Base-by-base conservation (phyloP, 352 stramenopile species). In the Blastocystis hominis region DNA sequence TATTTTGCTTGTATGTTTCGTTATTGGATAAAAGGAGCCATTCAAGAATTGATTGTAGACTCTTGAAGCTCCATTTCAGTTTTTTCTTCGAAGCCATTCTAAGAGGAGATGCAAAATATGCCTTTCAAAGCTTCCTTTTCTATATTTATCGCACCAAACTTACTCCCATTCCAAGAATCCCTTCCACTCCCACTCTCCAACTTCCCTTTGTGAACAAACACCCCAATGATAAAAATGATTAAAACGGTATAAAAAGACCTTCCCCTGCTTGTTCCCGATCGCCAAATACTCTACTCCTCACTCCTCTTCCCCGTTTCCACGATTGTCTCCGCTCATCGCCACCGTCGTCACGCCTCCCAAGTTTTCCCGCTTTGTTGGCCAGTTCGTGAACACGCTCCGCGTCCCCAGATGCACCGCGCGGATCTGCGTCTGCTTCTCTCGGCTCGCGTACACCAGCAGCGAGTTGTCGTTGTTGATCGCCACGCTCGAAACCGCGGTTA, bases 161-260 rank as follows among this genome's bases (percentile, higher is more conserved):
- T 30, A 30, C 24, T 30, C 24, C 24, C 24, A 30, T 30, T 30
- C 24, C 24, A 30, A 30, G 24, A 30, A 30, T 30, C 24, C 0
- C 24, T 30, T 30, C 24, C 24, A 30, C 24, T 30, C 24, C 24
- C 24, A 30, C 24, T 30, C 24, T 30, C 24, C 59, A 36, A 20
- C 30, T 38, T 13, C 59, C 24, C 7, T n/a, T 68, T n/a, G 17
- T 36, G 7, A 10, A 63, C 44, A 80, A 61, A 80, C 69, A 80
- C 0, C 3, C 30, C 24, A 80, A 64, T 80, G 69, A 63, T 80
- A 80, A 40, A 80, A 80, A n/a, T 80, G 69, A 80, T 80, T 80
- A 80, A 80, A 80, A 46, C 69, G 69, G 62, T 80, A 80, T 61
- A 80, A 80, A 80, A 30, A 44, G 17, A 80, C 46, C 50, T 80